Evolutionary conservation across 164 flowering plant species (phyloP).

Genomic region (Protea cynaroides): DNA sequence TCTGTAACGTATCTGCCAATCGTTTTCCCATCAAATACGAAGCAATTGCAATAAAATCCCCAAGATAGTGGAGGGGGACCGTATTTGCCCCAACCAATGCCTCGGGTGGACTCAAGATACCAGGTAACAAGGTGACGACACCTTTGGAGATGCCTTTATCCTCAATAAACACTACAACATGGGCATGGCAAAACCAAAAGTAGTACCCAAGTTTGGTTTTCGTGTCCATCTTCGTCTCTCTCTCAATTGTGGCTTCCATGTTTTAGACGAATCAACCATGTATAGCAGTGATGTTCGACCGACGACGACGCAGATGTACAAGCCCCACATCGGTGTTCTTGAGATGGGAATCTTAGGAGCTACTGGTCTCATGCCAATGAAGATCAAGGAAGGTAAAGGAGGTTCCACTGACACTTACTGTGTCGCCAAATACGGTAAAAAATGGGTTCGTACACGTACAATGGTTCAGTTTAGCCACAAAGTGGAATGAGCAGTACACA

Average conservation of each 20-base stretch:
- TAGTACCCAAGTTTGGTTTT: too few species aligned
- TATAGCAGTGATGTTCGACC: slow-evolving; percentile 53
- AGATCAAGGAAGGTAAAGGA: slow-evolving; percentile 27
- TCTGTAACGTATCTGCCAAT: too few species aligned
- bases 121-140: too few species aligned
- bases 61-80: too few species aligned
- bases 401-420: slow-evolving; percentile 55
- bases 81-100: too few species aligned
- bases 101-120: too few species aligned
- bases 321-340: slow-evolving; percentile 40
- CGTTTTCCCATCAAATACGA: too few species aligned
- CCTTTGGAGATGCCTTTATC: too few species aligned
- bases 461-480: slow-evolving; percentile 32
- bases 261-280: slow-evolving; percentile 49
- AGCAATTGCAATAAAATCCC: too few species aligned
- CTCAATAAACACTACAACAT: too few species aligned
- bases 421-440: slow-evolving; percentile 57
- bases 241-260: slow-evolving; percentile 69
- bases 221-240: too few species aligned
- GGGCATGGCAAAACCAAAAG: too few species aligned
- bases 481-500: slow-evolving; percentile 55
- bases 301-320: slow-evolving; percentile 39
- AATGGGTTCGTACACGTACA: slow-evolving; percentile 57
- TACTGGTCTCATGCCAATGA: slow-evolving; percentile 36
- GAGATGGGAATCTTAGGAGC: slow-evolving; percentile 54